phyloP scores from a whole-genome alignment of 176 grass and related monocot genomes.

The Oryza longistaminata region DNA sequence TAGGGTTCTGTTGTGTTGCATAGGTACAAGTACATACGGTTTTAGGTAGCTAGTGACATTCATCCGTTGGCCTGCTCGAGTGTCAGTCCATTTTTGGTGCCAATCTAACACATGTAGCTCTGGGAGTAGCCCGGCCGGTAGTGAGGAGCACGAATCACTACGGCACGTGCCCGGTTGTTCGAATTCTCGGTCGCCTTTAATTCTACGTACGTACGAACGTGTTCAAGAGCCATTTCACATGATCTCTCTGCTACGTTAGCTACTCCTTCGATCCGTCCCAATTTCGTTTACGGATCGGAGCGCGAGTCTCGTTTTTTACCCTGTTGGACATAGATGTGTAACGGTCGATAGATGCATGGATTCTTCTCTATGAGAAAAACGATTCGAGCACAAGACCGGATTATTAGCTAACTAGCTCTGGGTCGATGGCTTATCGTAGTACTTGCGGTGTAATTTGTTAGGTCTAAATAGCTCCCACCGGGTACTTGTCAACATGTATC shows the following conservation, averaged over 20 bases:
- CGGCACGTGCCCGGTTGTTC: neutral
- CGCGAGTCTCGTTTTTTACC: neutral
- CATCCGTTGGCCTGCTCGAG: neutral
- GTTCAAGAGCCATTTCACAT: neutral
- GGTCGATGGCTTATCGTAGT: neutral
- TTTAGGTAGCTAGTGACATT: neutral
- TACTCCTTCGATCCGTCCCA: neutral
- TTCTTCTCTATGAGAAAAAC: neutral
- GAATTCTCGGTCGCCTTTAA: constrained; percentile 25
- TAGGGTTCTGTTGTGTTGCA: neutral
- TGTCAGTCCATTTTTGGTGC: neutral
- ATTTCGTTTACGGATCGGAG: neutral
- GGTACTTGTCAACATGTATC: neutral
- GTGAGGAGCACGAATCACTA: neutral
- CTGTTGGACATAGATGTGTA: neutral
- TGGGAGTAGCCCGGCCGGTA: neutral
- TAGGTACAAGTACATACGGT: neutral
- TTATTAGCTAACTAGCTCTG: no score
- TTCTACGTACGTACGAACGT: neutral
- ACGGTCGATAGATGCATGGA: neutral
- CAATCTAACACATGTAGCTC: constrained; percentile 22
- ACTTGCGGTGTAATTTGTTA: neutral
- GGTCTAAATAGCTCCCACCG: constrained; percentile 8
- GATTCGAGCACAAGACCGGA: neutral
- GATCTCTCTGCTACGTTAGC: neutral